Evolutionary conservation across 371 early-diverging fungal genomes (phyloP), one percentile per base, ranked within the genome.

Genomic region (Mucor circinelloides): DNA sequence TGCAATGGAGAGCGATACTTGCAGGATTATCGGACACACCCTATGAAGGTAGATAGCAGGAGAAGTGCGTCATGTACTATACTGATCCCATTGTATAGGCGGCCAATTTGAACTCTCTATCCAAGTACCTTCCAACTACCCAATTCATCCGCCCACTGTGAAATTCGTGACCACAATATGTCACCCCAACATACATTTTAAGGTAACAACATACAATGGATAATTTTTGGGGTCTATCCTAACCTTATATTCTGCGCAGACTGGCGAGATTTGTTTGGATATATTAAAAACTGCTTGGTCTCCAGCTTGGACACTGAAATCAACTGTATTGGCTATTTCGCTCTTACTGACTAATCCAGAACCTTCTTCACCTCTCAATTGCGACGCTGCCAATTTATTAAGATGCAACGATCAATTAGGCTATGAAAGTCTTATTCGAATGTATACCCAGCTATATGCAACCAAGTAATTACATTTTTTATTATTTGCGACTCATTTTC

Each of bases 341-440:
- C 80, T 90, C 34, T 78, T 94, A 40, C 73, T 94, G 9, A 85
- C 85, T 21, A 86, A 90, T 61, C 94, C 94, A 19, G 93, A 92
- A 68, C 93, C 94, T 34, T 85, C 85, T 71, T 93, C 93, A 61
- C 98, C 98, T 8, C 82, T 98, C 27, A 98, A 98, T 74, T 94
- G 95, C 74, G 97, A 98, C 76, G 97, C 95, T 58, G 97, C 96
- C 8, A 96, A 96, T 70, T 81, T 97, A 23, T 71, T 97, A 66
- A 82, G 96, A 59, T 93, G 93, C 64, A 91, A 93, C 30, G 97
- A 97, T 72, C 74, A 68, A 21, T 63, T 94, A 15, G 97, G 93
- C 5, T 97, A 97, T 82, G 85, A 91, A 71, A 94, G 93, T 23
- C 76, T 97, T 56, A 89, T 95, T 9, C 70, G 78, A 55, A 93